These are phyloP conservation scores for Kuraishia borneana DNA, from an alignment of 805 yeast genomes.

Conservation along the genomic window DNA sequence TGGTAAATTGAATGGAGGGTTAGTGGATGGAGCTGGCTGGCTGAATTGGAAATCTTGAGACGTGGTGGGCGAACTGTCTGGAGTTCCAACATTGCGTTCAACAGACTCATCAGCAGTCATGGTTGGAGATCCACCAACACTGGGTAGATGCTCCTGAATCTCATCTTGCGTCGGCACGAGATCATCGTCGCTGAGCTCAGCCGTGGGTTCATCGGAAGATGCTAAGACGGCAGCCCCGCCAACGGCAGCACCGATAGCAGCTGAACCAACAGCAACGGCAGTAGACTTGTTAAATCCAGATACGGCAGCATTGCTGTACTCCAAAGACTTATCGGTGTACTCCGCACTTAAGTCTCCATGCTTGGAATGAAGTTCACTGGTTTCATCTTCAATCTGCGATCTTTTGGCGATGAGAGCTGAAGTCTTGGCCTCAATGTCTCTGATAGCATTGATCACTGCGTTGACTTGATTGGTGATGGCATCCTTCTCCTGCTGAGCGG, in stretches of 20 bases:
- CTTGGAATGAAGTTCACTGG: constrained; percentile 24
- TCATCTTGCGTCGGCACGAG: neutral
- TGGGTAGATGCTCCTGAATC: constrained; percentile 2
- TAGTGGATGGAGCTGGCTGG: constrained; percentile 11
- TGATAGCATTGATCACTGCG: constrained; percentile 12
- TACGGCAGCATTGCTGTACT: constrained; percentile 16
- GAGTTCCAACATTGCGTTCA: constrained; percentile 20
- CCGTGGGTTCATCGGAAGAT: constrained; percentile 1
- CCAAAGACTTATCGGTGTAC: constrained; percentile 18
- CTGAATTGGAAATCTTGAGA: constrained; percentile 33
- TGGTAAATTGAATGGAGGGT: constrained; percentile 25
- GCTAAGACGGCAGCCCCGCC: constrained; percentile 5
- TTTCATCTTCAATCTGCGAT: constrained; percentile 24
- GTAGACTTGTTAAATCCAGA: constrained; percentile 9
- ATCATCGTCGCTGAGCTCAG: neutral
- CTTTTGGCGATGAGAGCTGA: constrained; percentile 10
- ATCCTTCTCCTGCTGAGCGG: constrained; percentile 38
- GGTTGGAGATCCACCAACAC: constrained; percentile 9
- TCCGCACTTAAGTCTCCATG: constrained; percentile 19
- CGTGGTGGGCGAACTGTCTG: constrained; percentile 34
- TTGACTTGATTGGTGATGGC: constrained; percentile 18
- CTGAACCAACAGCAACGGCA: constrained; percentile 8
- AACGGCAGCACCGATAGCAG: constrained; percentile 10
- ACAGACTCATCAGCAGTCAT: constrained; percentile 7
- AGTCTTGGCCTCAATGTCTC: constrained; percentile 15